Conservation (phyloP, 495 filamentous ascomycete genomes). For the Thermochaetoides thermophila region DNA sequence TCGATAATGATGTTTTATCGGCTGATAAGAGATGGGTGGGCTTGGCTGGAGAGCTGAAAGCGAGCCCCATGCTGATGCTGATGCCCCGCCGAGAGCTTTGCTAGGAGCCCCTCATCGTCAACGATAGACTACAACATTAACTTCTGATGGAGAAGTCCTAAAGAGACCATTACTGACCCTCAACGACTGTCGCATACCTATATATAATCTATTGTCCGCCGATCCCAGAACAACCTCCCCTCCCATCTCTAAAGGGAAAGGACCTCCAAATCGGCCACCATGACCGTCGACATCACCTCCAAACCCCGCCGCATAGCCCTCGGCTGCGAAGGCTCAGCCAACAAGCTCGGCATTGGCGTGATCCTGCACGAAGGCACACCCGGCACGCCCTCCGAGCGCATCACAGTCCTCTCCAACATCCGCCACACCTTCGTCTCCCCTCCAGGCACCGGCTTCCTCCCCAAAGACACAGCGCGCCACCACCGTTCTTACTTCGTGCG, state of each 20-base stretch:
- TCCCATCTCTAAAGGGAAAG: background rate
- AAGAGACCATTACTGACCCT: too few relatives aligned
- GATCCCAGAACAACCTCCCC: background rate
- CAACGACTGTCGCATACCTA: too few relatives aligned
- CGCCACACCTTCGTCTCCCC: constrained; percentile 87
- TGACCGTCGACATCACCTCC: constrained; percentile 5
- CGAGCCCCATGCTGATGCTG: too few relatives aligned
- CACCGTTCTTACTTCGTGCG: constrained; percentile 75
- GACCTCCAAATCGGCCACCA: constrained; percentile 3
- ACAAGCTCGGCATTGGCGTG: constrained; percentile 90
- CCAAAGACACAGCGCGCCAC: constrained; percentile 88
- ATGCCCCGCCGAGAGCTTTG: too few relatives aligned
- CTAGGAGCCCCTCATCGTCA: too few relatives aligned
- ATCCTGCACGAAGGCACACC: constrained; percentile 53
- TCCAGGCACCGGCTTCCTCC: constrained; percentile 86
- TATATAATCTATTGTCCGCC: too few relatives aligned
- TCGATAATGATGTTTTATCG: too few relatives aligned
- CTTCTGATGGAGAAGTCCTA: too few relatives aligned
- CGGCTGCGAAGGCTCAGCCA: constrained; percentile 92
- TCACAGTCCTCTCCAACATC: constrained; percentile 80
- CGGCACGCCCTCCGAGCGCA: constrained; percentile 31
- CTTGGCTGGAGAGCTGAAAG: too few relatives aligned
- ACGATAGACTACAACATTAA: too few relatives aligned
- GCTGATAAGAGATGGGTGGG: too few relatives aligned
- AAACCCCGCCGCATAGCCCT: constrained; percentile 48